Evolutionary conservation across 1,284 basidiomycete genomes (phyloP), one percentile per base, ranked within the genome.

Genomic region (Thelephora terrestris): DNA sequence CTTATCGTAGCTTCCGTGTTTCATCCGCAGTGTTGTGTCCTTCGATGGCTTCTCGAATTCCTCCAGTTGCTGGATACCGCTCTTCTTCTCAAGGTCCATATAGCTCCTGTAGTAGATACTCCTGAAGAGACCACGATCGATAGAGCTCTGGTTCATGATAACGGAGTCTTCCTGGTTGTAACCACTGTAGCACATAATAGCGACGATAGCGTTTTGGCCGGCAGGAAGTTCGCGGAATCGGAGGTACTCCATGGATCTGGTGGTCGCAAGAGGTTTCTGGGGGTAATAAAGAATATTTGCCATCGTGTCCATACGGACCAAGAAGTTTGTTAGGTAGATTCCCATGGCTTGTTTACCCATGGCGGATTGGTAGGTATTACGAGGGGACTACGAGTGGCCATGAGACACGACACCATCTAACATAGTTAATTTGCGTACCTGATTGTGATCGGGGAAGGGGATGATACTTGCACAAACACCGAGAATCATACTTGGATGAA

Each of bases 271-370:
- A 25, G 95, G 96, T 64, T 98, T 98, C 71, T 99, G 96, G 16
- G 96, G 96, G 63, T 99, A 99, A 67, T 94, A 97, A 52, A 95
- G 75, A 54, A 97, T 94, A 63, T 97, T 96, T 55, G 92, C 90
- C 92, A 96, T 95, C n/a, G 93, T 92, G 69, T 96, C 91, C 92
- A 98, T 88, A 45, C 96, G 89, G 56, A 94, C 85, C 58, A 95
- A 79, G 74, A 95, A 97, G 69, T 99, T 99, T 32, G 95, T 98
- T 43, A 98, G 76, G 69, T 90, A 96, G 54, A 98, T 91, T 47
- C 95, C 95, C 93, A 98, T 98, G 4, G 95, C 95, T 78, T 99
- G 95, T 71, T 99, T 99, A 62, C 95, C 95, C 95, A 99, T 99
- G 48, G 95, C 96, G 44, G 92, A 95, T 70, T 97, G 94, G 61